phyloP scores from a whole-genome alignment of 2,329 filamentous ascomycete genomes.

The Penicillium sp. region DNA sequence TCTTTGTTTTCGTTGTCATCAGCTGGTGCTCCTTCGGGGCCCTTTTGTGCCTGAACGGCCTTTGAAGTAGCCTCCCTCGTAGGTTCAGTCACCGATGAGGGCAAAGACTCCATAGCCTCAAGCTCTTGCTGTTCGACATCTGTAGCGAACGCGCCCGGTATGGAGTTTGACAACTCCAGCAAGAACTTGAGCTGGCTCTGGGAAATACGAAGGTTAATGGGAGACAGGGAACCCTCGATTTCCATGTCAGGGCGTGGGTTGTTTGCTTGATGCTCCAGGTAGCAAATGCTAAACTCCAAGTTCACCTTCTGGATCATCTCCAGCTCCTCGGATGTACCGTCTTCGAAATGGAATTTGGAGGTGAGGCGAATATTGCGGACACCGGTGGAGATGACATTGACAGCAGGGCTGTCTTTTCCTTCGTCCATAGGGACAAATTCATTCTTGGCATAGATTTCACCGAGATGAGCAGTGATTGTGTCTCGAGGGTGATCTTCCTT shows the following conservation, averaged over 20 bases:
- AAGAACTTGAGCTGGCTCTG: constrained; percentile 89
- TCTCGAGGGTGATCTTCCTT: constrained; percentile 71
- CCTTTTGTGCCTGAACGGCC: constrained; percentile 50
- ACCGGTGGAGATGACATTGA: constrained; percentile 86
- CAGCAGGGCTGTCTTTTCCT: constrained; percentile 66
- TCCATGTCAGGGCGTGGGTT: constrained; percentile 84
- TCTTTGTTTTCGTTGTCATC: constrained; percentile 57
- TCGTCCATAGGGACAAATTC: constrained; percentile 84
- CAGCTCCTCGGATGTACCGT: constrained; percentile 73
- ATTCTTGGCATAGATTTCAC: constrained; percentile 96
- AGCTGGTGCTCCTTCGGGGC: constrained; percentile 56
- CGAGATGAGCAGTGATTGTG: constrained; percentile 84
- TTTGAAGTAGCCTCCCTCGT: constrained; percentile 50
- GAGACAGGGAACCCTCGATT: constrained; percentile 86
- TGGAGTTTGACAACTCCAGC: constrained; percentile 79
- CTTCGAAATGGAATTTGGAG: constrained; percentile 79
- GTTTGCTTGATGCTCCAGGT: constrained; percentile 78
- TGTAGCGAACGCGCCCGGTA: constrained; percentile 80
- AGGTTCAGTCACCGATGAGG: constrained; percentile 51
- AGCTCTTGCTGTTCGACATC: constrained; percentile 69
- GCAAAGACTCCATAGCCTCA: constrained; percentile 72
- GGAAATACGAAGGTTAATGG: constrained; percentile 84
- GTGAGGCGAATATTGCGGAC: constrained; percentile 90
- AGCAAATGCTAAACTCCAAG: constrained; percentile 85
- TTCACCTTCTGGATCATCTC: constrained; percentile 98